These are phyloP conservation scores for Prunella vulgaris DNA, from an alignment of 257 asterid species.

Conservation along the genomic window DNA sequence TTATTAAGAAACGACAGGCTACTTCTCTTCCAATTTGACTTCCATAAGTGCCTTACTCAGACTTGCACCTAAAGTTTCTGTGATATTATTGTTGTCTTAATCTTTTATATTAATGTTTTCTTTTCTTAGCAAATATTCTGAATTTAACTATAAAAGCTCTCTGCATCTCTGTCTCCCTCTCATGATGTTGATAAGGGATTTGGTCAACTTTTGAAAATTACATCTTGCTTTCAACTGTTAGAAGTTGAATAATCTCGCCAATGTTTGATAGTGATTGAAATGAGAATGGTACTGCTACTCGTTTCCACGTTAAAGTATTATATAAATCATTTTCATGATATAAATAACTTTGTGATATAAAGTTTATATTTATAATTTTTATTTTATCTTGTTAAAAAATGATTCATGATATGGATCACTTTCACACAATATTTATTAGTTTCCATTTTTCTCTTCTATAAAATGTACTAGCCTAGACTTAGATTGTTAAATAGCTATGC, in stretches of 20 bases:
- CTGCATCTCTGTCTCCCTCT: not conserved
- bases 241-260: not conserved
- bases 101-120: not conserved
- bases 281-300: not conserved
- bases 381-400: too few species aligned
- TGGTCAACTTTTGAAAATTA: not conserved
- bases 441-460: not conserved
- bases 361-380: too few species aligned
- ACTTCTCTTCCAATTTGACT: conserved; percentile 27
- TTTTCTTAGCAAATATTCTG: not conserved
- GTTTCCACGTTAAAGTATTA: too few species aligned
- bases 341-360: too few species aligned
- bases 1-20: conserved; percentile 87
- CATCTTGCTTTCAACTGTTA: not conserved
- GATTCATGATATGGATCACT: too few species aligned
- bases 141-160: not conserved
- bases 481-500: not conserved
- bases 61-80: conserved; percentile 4
- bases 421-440: too few species aligned
- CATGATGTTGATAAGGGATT: not conserved
- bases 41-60: not conserved
- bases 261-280: not conserved
- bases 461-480: not conserved
- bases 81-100: not conserved
- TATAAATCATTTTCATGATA: too few species aligned